phyloP scores from a whole-genome alignment of 2,329 filamentous ascomycete genomes.

The Aspergillus japonicus region DNA sequence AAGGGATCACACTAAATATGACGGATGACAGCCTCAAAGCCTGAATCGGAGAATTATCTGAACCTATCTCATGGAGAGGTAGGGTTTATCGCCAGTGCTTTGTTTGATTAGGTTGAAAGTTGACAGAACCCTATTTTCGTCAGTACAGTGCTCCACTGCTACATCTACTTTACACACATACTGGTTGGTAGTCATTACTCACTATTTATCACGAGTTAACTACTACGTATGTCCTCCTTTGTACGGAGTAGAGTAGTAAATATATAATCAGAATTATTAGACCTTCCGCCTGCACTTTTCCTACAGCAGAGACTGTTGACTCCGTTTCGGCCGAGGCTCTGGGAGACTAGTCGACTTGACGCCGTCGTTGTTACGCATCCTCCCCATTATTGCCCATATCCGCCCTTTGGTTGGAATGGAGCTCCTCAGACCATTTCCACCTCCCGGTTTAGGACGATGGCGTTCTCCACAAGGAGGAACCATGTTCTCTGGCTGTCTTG shows the following conservation, averaged over 20 bases:
- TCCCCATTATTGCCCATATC: constrained; percentile 17
- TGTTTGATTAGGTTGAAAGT: not conserved
- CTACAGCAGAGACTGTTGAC: not conserved
- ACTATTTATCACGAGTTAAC: no score
- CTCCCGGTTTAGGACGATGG: constrained; percentile 15
- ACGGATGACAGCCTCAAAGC: not conserved
- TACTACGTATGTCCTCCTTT: no score
- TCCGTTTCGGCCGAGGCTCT: constrained; percentile 16
- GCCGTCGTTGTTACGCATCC: constrained; percentile 21
- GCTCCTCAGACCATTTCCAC: constrained; percentile 13
- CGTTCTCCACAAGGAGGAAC: constrained; percentile 23
- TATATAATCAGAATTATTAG: no score
- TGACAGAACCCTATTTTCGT: not conserved
- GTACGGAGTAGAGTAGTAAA: no score
- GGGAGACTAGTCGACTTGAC: constrained; percentile 15
- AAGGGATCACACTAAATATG: not conserved
- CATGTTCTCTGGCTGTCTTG: constrained; percentile 16
- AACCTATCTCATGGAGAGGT: not conserved
- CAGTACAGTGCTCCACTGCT: no score
- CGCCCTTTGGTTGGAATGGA: constrained; percentile 16
- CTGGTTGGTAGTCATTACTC: no score
- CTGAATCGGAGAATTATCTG: not conserved
- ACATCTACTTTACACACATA: no score
- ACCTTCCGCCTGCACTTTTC: not conserved
- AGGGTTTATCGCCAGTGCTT: not conserved